Evolutionary conservation across 176 grass and related monocot species (phyloP).

Genomic region (Eragrostis nindensis): DNA sequence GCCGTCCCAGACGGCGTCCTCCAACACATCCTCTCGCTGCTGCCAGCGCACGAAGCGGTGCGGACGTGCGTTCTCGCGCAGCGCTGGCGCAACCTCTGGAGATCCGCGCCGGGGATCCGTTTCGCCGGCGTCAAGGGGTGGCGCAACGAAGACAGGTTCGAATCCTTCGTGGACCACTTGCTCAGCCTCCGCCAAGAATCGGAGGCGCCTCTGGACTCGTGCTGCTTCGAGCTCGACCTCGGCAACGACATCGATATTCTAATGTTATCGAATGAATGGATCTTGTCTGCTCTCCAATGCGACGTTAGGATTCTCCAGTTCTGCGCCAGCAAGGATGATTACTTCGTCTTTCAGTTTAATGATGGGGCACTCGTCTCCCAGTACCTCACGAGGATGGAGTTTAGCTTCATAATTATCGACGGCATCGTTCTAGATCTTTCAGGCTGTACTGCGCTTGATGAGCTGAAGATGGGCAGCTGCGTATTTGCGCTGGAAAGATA

Average conservation of each 20-base stretch:
- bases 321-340: not conserved
- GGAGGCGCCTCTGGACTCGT: not conserved
- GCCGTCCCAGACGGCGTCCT: too few relatives aligned
- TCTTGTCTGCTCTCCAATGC: not conserved
- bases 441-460: not conserved
- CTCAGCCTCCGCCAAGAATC: not conserved
- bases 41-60: too few relatives aligned
- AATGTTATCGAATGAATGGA: not conserved
- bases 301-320: not conserved
- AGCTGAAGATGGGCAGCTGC: not conserved
- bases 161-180: not conserved
- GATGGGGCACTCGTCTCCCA: not conserved
- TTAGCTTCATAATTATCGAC: not conserved
- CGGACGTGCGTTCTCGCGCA: too few relatives aligned
- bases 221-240: not conserved
- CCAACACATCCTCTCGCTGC: too few relatives aligned
- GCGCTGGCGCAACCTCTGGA: too few relatives aligned
- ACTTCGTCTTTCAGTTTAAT: not conserved
- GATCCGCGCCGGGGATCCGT: not conserved
- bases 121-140: not conserved
- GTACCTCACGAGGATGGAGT: not conserved
- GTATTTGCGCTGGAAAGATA: not conserved
- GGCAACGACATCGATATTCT: too few relatives aligned
- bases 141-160: not conserved
- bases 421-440: not conserved